A percentile compares a stretch with the other conserved stretches of the same genome.
Conservation (phyloP, 306 rosid species). For the Citrullus colocynthis region DNA sequence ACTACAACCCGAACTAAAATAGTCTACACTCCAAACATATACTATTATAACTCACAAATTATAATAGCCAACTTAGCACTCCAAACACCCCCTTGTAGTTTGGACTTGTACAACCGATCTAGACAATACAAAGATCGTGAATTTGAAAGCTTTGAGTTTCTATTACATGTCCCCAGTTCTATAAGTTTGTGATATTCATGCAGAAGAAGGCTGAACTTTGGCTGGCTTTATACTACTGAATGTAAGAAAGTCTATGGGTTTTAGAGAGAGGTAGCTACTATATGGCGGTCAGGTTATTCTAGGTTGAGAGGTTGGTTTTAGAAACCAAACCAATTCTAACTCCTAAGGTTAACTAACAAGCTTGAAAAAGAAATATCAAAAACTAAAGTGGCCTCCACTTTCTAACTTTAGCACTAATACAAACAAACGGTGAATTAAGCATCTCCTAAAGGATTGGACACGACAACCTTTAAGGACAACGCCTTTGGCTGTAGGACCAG, state of each 20-base stretch:
- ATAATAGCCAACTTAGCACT: too few species aligned
- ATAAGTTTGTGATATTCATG: too few species aligned
- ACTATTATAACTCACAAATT: too few species aligned
- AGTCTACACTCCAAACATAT: too few species aligned
- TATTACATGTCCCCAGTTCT: neutral
- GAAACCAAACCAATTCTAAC: neutral
- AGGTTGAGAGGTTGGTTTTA: neutral
- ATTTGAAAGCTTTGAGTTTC: neutral
- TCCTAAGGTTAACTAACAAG: neutral
- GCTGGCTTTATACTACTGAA: neutral
- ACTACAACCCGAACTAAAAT: too few species aligned
- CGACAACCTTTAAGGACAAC: slow-evolving; percentile 27
- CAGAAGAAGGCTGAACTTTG: too few species aligned
- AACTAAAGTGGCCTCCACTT: neutral
- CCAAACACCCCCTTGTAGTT: too few species aligned
- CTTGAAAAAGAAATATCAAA: neutral
- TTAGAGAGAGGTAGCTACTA: neutral
- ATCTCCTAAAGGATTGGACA: slow-evolving; percentile 28
- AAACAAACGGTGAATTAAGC: neutral
- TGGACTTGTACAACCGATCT: neutral
- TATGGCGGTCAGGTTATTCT: neutral
- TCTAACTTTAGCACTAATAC: neutral
- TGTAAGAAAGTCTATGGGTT: neutral
- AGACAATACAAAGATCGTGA: neutral
- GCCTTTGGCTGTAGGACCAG: slow-evolving; percentile 49